phyloP scores from a whole-genome alignment of 306 rosid genomes.

The Glycine soja region DNA sequence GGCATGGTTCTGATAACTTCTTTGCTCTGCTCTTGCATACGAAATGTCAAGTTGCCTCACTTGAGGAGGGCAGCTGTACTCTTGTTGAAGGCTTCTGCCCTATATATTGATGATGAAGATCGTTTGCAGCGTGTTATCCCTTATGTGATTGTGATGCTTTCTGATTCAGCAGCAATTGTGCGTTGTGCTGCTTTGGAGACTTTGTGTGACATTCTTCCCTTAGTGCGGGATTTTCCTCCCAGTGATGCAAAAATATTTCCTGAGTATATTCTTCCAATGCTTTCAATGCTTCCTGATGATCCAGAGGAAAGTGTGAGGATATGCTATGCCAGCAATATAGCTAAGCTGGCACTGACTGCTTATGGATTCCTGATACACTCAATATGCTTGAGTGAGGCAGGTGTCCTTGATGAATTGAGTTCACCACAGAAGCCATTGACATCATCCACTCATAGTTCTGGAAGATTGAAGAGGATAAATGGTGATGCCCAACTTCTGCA shows the following conservation, averaged over 20 bases:
- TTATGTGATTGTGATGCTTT: constrained; percentile 92
- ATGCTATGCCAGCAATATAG: constrained; percentile 94
- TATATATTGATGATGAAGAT: constrained; percentile 91
- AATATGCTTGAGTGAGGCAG: constrained; percentile 94
- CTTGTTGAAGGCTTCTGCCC: constrained; percentile 85
- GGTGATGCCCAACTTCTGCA: constrained; percentile 76
- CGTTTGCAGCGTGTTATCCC: constrained; percentile 95
- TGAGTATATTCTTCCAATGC: constrained; percentile 94
- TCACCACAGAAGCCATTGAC: constrained; percentile 60
- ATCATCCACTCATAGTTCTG: constrained; percentile 69
- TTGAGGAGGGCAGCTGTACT: constrained; percentile 90
- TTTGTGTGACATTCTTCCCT: constrained; percentile 87
- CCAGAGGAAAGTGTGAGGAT: constrained; percentile 98
- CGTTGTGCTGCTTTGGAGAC: constrained; percentile 98
- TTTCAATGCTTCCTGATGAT: constrained; percentile 99
- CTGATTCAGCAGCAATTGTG: constrained; percentile 91
- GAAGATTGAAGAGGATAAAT: constrained; percentile 67
- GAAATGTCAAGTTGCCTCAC: constrained; percentile 93
- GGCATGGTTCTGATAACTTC: constrained; percentile 98
- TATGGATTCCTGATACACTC: constrained; percentile 92
- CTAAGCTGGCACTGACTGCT: constrained; percentile 93
- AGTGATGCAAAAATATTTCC: constrained; percentile 99
- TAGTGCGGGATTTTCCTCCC: constrained; percentile 94
- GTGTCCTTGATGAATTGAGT: constrained; percentile 90
- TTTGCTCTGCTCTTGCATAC: constrained; percentile 91